Evolutionary conservation across 202 grass and related monocot species (phyloP).

Genomic region (Elaeis oleifera): DNA sequence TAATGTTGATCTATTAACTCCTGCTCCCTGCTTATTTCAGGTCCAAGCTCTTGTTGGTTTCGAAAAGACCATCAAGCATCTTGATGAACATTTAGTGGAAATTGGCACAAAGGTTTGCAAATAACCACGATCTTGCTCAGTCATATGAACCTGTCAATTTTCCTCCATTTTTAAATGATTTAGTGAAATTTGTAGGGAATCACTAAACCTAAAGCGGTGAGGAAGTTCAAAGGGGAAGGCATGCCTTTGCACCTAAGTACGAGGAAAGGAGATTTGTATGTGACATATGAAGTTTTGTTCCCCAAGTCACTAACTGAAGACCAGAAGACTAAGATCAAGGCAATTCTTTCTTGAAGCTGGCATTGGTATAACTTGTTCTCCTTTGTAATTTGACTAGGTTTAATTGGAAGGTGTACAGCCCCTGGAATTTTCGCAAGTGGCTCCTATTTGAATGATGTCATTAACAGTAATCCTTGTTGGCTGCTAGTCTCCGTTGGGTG

Average conservation of each 20-base stretch:
- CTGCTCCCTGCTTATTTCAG: constrained; percentile 29
- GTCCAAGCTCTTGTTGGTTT: constrained; percentile 95
- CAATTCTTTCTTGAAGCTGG: constrained; percentile 44
- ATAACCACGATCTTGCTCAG: too few relatives aligned
- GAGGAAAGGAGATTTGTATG: constrained; percentile 83
- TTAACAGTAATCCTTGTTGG: too few relatives aligned
- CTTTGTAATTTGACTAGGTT: too few relatives aligned
- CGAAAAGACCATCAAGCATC: constrained; percentile 77
- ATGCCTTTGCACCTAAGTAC: constrained; percentile 88
- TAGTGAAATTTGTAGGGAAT: constrained; percentile 38
- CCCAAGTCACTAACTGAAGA: constrained; percentile 66
- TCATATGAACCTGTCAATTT: too few relatives aligned
- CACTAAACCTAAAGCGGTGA: constrained; percentile 83
- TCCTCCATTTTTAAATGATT: too few relatives aligned
- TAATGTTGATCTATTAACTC: not conserved
- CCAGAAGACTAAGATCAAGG: constrained; percentile 84
- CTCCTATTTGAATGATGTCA: too few relatives aligned
- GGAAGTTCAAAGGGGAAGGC: constrained; percentile 90
- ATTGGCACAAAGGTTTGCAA: constrained; percentile 61
- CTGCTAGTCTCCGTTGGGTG: too few relatives aligned
- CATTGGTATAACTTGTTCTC: too few relatives aligned
- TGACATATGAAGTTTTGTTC: constrained; percentile 77
- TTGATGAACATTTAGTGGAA: constrained; percentile 74
- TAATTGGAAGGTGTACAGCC: too few relatives aligned
- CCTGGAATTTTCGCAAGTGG: too few relatives aligned